These are phyloP conservation scores for Scutellaria barbata DNA, from an alignment of 257 asterid species.

Conservation along the genomic window DNA sequence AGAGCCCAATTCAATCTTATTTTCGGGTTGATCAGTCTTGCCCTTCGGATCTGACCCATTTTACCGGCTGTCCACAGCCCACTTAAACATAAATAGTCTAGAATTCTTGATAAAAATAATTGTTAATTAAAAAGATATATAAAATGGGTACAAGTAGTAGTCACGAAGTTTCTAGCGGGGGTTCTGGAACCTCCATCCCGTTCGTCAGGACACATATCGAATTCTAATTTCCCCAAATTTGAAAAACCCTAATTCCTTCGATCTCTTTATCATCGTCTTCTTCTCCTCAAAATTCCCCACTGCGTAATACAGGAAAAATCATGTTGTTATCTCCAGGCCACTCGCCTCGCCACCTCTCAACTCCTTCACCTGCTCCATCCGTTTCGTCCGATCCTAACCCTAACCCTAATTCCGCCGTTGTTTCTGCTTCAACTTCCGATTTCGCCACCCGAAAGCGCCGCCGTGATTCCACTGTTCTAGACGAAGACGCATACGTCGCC, in stretches of 20 bases:
- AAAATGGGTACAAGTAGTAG: no score
- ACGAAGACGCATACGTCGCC: slow-evolving; percentile 85
- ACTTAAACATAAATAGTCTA: no score
- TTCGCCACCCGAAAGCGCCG: slow-evolving; percentile 42
- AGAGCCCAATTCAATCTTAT: no score
- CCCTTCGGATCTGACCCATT: no score
- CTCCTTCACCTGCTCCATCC: slow-evolving; percentile 69
- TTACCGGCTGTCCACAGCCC: no score
- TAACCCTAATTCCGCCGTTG: slow-evolving; percentile 27
- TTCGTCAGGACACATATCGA: no score
- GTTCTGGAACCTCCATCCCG: no score
- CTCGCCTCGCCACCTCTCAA: slow-evolving; percentile 89
- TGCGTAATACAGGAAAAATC: slow-evolving; percentile 10
- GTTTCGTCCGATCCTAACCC: slow-evolving; percentile 38
- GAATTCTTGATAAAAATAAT: no score
- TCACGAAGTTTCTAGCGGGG: no score
- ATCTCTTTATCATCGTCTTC: slow-evolving; percentile 13
- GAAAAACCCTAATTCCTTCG: slow-evolving; percentile 35
- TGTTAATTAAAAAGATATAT: no score
- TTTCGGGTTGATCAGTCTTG: no score
- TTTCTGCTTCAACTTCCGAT: slow-evolving; percentile 37
- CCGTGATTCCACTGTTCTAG: slow-evolving; percentile 59
- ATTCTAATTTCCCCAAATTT: no score
- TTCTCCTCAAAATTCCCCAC: background rate
- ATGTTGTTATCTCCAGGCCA: slow-evolving; percentile 89